Conservation (phyloP, 768 basidiomycete genomes). For the Chalciporus sphaerocephalus region DNA sequence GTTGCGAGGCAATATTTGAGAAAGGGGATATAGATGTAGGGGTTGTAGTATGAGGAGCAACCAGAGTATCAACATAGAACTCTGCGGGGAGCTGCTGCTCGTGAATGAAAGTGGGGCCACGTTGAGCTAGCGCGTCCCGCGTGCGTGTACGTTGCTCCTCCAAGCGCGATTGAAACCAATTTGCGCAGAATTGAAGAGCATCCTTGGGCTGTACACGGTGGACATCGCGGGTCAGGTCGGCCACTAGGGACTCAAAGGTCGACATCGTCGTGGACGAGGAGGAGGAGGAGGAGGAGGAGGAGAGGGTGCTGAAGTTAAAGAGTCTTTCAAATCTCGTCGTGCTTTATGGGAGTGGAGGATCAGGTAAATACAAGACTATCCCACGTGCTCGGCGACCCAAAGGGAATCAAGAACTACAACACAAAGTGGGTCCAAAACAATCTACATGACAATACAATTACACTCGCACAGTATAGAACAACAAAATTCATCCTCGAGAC, state of each 20-base stretch:
- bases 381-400: conserved; percentile 21
- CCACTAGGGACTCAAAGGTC: conserved; percentile 77
- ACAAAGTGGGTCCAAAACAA: background rate
- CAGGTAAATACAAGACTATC: conserved; percentile 12
- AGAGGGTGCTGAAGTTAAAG: background rate
- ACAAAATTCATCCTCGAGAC: background rate
- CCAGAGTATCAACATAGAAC: conserved; percentile 53
- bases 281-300: conserved; percentile 3
- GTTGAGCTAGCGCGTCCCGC: conserved; percentile 54
- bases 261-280: conserved; percentile 38
- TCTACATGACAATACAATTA: conserved; percentile 1
- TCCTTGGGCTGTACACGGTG: conserved; percentile 86
- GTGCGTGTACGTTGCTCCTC: conserved; percentile 79
- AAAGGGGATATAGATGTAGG: conserved; percentile 53
- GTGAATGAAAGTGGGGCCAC: conserved; percentile 44
- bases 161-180: conserved; percentile 88
- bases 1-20: conserved; percentile 44
- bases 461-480: background rate
- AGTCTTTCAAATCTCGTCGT: conserved; percentile 6
- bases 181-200: conserved; percentile 87
- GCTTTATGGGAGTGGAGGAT: conserved; percentile 4
- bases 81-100: conserved; percentile 53
- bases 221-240: conserved; percentile 81
- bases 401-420: conserved; percentile 5
- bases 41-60: conserved; percentile 28